Percentiles rank a stretch among this genome's conserved stretches.
These are phyloP conservation scores for Mortierella claussenii DNA, from an alignment of 192 early-diverging fungal species.

Conservation along the genomic window DNA sequence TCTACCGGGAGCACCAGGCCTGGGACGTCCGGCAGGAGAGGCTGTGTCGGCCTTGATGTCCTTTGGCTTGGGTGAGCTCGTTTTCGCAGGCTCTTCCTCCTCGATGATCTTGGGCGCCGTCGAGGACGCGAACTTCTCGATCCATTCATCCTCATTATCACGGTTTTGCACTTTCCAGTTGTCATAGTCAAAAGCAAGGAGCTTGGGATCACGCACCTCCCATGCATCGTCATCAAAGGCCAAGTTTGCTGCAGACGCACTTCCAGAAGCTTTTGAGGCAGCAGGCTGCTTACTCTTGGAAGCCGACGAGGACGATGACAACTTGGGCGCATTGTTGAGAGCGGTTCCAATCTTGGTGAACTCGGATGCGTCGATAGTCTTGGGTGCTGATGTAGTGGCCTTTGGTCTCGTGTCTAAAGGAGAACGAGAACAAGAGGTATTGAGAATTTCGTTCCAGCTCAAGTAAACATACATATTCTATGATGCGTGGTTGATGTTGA, in stretches of 20 bases:
- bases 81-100: slow-evolving; percentile 23
- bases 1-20: slow-evolving; percentile 42
- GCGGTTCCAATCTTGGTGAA: slow-evolving; percentile 56
- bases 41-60: slow-evolving; percentile 17
- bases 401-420: slow-evolving; percentile 58
- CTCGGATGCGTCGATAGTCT: slow-evolving; percentile 59
- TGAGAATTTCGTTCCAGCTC: too few relatives aligned
- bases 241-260: slow-evolving; percentile 39
- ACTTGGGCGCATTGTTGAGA: slow-evolving; percentile 20
- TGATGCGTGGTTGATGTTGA: too few relatives aligned
- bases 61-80: slow-evolving; percentile 37
- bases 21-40: slow-evolving; percentile 40
- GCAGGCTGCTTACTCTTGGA: slow-evolving; percentile 47
- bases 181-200: slow-evolving; percentile 43
- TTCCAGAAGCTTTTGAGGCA: slow-evolving; percentile 30
- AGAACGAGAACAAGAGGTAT: slow-evolving; percentile 4
- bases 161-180: slow-evolving; percentile 55
- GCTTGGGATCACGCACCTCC: slow-evolving; percentile 54
- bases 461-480: too few relatives aligned
- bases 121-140: slow-evolving; percentile 27
- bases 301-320: slow-evolving; percentile 17
- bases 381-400: slow-evolving; percentile 59
- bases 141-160: slow-evolving; percentile 51
- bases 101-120: slow-evolving; percentile 22
- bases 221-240: slow-evolving; percentile 68